Conservation (phyloP, 2,329 filamentous ascomycete genomes). For the Penicillium sp. region DNA sequence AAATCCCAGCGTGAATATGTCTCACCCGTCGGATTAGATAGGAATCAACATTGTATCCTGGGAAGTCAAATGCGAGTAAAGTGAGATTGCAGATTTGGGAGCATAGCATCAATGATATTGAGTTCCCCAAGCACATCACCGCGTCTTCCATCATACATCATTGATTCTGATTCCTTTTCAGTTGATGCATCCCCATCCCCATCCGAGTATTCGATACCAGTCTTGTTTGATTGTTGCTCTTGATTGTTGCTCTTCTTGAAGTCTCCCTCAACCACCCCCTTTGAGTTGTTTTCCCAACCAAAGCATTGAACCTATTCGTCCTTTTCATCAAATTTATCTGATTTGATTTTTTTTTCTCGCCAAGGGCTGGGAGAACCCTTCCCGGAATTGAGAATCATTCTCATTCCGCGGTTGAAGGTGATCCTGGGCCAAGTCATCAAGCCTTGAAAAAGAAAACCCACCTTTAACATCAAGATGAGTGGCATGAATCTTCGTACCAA, state of each 20-base stretch:
- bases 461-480: not conserved
- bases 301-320: not conserved
- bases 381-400: not conserved
- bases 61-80: not conserved
- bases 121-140: not conserved
- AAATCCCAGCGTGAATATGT: too few relatives aligned
- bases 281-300: not conserved
- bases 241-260: not conserved
- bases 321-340: not conserved
- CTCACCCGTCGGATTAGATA: not conserved
- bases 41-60: not conserved
- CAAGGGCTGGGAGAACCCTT: not conserved
- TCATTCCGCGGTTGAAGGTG: not conserved
- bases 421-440: not conserved
- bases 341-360: not conserved
- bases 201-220: not conserved
- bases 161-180: not conserved
- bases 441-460: not conserved
- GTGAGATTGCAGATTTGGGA: not conserved
- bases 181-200: not conserved
- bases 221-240: not conserved
- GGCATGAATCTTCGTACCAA: conserved; percentile 35
- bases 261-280: not conserved
- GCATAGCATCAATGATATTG: not conserved
- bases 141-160: not conserved